phyloP scores from a whole-genome alignment of 2,329 filamentous ascomycete species.

The Aciculosporium take region DNA sequence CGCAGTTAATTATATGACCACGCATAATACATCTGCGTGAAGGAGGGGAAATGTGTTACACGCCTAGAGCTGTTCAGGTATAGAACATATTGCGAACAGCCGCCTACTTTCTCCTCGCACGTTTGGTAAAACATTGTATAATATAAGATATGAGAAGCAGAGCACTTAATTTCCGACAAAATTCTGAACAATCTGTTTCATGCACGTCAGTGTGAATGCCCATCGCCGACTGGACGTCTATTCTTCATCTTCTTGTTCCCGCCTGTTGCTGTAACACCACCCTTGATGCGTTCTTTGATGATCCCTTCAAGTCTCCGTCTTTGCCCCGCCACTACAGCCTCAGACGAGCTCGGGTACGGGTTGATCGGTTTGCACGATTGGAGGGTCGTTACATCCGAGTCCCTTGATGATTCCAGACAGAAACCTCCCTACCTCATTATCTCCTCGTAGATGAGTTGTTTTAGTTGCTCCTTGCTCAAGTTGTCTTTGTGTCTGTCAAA shows the following conservation, averaged over 20 bases:
- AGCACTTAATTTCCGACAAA: not conserved
- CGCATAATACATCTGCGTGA: too few species aligned
- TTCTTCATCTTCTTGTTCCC: not conserved
- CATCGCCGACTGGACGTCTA: not conserved
- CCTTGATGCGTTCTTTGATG: not conserved
- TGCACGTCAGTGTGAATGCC: not conserved
- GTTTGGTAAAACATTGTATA: not conserved
- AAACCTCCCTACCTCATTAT: slow-evolving; percentile 50
- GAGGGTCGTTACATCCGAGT: not conserved
- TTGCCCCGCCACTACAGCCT: not conserved
- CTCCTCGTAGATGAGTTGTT: slow-evolving; percentile 94
- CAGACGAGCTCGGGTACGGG: not conserved
- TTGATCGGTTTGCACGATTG: not conserved
- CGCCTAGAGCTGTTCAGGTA: not conserved
- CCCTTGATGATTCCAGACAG: not conserved
- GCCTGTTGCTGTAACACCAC: not conserved
- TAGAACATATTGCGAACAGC: not conserved
- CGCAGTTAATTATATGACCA: too few species aligned
- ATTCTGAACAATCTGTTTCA: not conserved
- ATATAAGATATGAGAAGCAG: not conserved
- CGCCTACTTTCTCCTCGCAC: not conserved
- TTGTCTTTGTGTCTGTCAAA: slow-evolving; percentile 99
- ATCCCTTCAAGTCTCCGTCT: not conserved
- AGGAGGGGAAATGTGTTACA: too few species aligned
- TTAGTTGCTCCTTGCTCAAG: slow-evolving; percentile 94